Evolutionary conservation across 2,329 filamentous ascomycete genomes (phyloP).

Genomic region (Anisogramma anomala): DNA sequence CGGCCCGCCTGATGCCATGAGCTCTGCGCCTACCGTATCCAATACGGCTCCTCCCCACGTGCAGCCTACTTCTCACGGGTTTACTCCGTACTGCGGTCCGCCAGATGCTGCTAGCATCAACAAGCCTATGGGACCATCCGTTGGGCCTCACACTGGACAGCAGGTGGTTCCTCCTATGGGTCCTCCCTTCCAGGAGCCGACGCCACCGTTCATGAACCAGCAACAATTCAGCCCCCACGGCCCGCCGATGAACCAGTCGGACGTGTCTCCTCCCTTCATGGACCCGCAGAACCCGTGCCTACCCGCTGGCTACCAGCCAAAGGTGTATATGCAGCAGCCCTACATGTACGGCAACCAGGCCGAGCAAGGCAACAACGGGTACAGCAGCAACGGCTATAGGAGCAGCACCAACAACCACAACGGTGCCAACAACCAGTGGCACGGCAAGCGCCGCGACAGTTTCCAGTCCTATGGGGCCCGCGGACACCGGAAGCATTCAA

Average conservation of each 20-base stretch:
- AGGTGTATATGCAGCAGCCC: conserved; percentile 1
- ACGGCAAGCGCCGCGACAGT: conserved; percentile 5
- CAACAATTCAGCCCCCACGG: not conserved
- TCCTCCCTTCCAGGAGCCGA: conserved; percentile 2
- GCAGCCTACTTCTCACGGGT: not conserved
- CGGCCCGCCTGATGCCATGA: not conserved
- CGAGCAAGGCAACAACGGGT: not conserved
- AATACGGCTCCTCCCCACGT: not conserved
- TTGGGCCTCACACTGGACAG: not conserved
- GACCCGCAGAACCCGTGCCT: not conserved
- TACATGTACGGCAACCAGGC: not conserved
- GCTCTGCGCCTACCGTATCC: too few relatives aligned
- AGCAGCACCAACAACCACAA: not conserved
- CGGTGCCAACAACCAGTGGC: not conserved
- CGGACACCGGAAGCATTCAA: conserved; percentile 5
- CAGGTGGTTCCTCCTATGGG: not conserved
- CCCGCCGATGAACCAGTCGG: not conserved
- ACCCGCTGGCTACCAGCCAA: conserved; percentile 5
- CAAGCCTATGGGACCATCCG: not conserved
- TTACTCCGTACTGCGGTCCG: not conserved
- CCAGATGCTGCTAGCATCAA: not conserved
- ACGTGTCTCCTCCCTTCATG: not conserved
- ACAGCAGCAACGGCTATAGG: not conserved
- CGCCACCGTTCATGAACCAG: conserved; percentile 1
- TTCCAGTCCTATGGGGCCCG: conserved; percentile 2